phyloP scores from a whole-genome alignment of 2,329 filamentous ascomycete genomes.

The Aureobasidium sp. region DNA sequence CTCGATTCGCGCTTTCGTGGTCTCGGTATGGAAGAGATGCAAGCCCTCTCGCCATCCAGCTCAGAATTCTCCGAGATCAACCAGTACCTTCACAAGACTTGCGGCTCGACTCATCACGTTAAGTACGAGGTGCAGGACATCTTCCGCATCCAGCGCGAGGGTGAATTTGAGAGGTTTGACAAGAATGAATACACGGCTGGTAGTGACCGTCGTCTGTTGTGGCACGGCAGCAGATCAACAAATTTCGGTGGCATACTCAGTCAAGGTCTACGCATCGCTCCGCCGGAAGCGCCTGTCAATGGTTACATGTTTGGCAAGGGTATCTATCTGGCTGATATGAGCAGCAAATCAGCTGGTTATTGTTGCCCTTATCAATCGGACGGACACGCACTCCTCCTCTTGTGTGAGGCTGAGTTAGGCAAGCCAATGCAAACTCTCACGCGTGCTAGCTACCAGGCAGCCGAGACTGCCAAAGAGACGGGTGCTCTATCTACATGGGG shows the following conservation, averaged over 20 bases:
- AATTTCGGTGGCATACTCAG: constrained; percentile 84
- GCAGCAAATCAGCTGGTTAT: constrained; percentile 73
- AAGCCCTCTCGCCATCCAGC: constrained; percentile 49
- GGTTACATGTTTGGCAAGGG: constrained; percentile 65
- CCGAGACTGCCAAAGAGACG: constrained; percentile 49
- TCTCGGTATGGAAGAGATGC: constrained; percentile 69
- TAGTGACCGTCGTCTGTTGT: constrained; percentile 68
- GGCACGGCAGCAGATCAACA: constrained; percentile 77
- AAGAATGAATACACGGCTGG: constrained; percentile 42
- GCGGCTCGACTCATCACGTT: constrained; percentile 56
- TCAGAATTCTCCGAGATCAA: constrained; percentile 57
- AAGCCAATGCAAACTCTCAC: constrained; percentile 60
- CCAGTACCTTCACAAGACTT: constrained; percentile 58
- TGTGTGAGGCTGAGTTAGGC: constrained; percentile 79
- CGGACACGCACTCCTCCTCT: constrained; percentile 63
- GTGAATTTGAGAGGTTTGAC: constrained; percentile 62
- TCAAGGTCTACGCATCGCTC: constrained; percentile 83
- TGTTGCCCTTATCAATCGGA: constrained; percentile 49
- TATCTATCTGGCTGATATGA: constrained; percentile 81
- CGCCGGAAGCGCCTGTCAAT: constrained; percentile 64
- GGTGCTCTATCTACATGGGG: constrained; percentile 63
- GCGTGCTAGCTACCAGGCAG: constrained; percentile 52
- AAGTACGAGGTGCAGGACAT: constrained; percentile 60
- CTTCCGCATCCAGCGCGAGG: constrained; percentile 70
- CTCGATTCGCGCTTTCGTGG: constrained; percentile 66